Percentiles rank a stretch among this genome's conserved stretches.
Conservation (phyloP, 2,329 filamentous ascomycete genomes). For the Diatrype stigma region DNA sequence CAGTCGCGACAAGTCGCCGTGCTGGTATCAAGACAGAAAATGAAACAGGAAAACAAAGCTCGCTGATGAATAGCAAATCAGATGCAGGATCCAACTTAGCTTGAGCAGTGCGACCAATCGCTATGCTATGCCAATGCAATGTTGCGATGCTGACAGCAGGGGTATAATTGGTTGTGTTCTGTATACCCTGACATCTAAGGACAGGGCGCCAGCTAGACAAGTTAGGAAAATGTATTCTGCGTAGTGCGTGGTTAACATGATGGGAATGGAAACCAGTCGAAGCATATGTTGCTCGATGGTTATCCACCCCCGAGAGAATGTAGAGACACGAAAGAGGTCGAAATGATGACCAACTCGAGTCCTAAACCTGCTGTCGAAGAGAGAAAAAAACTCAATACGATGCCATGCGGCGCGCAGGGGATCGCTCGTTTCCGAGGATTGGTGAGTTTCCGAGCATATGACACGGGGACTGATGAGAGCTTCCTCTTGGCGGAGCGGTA, state of each 20-base stretch:
- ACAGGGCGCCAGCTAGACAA: conserved; percentile 4
- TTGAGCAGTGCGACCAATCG: conserved; percentile 24
- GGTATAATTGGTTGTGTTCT: conserved; percentile 20
- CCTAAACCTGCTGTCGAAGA: conserved; percentile 2
- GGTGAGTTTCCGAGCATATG: conserved; percentile 44
- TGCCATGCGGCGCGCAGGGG: conserved; percentile 56
- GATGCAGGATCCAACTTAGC: conserved; percentile 28
- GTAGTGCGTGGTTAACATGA: background rate
- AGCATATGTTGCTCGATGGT: background rate
- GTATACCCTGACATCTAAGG: conserved; percentile 9
- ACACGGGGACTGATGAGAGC: conserved; percentile 35
- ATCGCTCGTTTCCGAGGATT: conserved; percentile 45
- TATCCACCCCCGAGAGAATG: background rate
- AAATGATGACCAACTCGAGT: too few relatives aligned
- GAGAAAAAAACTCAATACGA: conserved; percentile 49
- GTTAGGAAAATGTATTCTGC: background rate
- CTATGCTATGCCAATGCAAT: conserved; percentile 28
- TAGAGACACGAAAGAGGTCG: too few relatives aligned
- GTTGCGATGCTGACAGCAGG: conserved; percentile 22
- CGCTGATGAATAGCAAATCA: conserved; percentile 17
- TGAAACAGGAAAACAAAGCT: conserved; percentile 13
- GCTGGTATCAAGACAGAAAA: conserved; percentile 12
- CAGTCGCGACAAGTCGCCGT: conserved; percentile 23
- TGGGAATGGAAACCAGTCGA: background rate
- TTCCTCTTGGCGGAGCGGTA: conserved; percentile 45